phyloP scores from a whole-genome alignment of 192 early-diverging fungal species.

The Coemansia sp. region DNA sequence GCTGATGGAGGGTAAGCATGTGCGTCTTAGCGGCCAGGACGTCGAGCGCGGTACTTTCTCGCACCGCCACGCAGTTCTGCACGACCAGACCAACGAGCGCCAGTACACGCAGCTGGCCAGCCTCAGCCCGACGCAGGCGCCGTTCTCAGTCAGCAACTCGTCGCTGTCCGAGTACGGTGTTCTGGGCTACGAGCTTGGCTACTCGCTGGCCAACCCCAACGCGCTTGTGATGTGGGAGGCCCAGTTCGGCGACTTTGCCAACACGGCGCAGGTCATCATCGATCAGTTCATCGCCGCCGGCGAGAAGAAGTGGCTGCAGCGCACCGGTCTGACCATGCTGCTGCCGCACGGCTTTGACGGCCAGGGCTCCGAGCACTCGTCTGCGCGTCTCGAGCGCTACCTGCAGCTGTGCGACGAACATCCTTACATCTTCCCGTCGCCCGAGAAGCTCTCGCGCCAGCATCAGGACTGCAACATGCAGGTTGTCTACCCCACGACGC shows the following conservation, averaged over 20 bases:
- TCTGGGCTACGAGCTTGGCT: slow-evolving; percentile 96
- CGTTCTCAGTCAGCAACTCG: slow-evolving; percentile 92
- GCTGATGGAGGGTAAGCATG: slow-evolving; percentile 87
- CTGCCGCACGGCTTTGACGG: slow-evolving; percentile 99
- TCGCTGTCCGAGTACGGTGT: slow-evolving; percentile 94
- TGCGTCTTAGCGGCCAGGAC: slow-evolving; percentile 95
- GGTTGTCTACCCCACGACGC: slow-evolving; percentile 94
- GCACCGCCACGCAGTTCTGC: slow-evolving; percentile 94
- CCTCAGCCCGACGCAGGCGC: slow-evolving; percentile 82
- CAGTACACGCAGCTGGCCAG: slow-evolving; percentile 84
- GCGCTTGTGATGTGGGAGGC: slow-evolving; percentile 96
- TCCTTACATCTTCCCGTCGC: slow-evolving; percentile 76
- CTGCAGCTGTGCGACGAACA: slow-evolving; percentile 95
- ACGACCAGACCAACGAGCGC: slow-evolving; percentile 88
- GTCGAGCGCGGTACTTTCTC: slow-evolving; percentile 99
- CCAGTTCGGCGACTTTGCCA: slow-evolving; percentile 98
- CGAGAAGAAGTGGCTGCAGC: slow-evolving; percentile 98
- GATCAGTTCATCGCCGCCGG: slow-evolving; percentile 96
- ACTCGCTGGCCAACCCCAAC: slow-evolving; percentile 93
- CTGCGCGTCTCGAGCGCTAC: slow-evolving; percentile 91
- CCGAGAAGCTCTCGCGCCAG: slow-evolving; percentile 82
- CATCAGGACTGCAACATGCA: slow-evolving; percentile 99
- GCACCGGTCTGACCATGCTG: slow-evolving; percentile 89
- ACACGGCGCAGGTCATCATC: slow-evolving; percentile 96
- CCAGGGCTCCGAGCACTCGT: slow-evolving; percentile 98